Evolutionary conservation across 179 eudicot genomes (phyloP).

Genomic region (Patellifolia procumbens): DNA sequence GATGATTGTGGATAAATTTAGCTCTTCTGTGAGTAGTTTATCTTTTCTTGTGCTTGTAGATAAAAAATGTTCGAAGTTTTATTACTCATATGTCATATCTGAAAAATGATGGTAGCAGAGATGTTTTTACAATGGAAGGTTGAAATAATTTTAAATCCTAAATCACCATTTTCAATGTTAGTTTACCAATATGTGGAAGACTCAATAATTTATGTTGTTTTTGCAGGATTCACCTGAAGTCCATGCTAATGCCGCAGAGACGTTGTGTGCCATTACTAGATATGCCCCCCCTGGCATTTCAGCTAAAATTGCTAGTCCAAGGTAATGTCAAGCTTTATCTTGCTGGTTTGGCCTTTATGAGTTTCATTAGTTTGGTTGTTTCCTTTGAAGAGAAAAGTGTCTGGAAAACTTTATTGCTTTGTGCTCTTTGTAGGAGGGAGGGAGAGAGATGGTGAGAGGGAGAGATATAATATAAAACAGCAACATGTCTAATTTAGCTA

Average conservation of each 20-base stretch:
- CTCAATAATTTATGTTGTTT: conserved; percentile 9
- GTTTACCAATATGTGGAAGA: neutral
- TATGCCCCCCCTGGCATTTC: conserved; percentile 87
- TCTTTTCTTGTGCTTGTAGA: neutral
- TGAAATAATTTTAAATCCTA: neutral
- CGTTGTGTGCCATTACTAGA: conserved; percentile 82
- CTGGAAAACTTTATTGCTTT: neutral
- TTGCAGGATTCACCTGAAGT: conserved; percentile 96
- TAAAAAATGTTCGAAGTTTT: neutral
- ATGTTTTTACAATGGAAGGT: neutral
- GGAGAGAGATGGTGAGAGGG: neutral
- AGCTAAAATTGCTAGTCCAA: conserved; percentile 82
- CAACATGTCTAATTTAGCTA: neutral
- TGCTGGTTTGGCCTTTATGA: conserved; percentile 12
- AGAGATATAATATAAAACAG: neutral
- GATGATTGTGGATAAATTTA: conserved; percentile 93
- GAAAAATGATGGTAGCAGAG: neutral
- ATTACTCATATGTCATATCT: neutral
- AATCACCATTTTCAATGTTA: neutral
- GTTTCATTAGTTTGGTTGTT: neutral
- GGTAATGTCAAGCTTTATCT: conserved; percentile 44
- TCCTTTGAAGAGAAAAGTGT: neutral
- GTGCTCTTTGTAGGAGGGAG: neutral
- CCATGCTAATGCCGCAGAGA: conserved; percentile 97
- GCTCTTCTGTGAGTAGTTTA: conserved; percentile 83